These are phyloP conservation scores for Bruguiera parviflora DNA, from an alignment of 345 rosid genomes.

Conservation along the genomic window DNA sequence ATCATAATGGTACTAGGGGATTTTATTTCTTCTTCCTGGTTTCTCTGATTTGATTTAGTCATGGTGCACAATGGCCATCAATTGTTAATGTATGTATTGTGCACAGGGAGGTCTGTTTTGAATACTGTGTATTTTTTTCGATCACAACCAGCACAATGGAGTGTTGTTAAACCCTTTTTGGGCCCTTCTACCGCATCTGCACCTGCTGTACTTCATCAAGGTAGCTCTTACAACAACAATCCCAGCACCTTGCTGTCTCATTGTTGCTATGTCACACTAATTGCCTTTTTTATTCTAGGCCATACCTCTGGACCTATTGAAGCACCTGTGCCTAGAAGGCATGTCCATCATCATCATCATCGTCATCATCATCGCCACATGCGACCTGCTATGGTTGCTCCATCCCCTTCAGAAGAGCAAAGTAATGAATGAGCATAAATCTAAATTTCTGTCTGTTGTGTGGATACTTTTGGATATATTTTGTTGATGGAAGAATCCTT, in stretches of 20 bases:
- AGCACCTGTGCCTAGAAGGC: slow-evolving; percentile 40
- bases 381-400: slow-evolving; percentile 53
- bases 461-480: slow-evolving; percentile 4
- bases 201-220: slow-evolving; percentile 48
- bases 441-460: slow-evolving; percentile 5
- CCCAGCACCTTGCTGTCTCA: neutral
- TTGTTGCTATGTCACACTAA: slow-evolving; percentile 14
- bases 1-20: no score
- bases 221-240: slow-evolving; percentile 22
- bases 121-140: slow-evolving; percentile 37
- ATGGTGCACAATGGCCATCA: neutral
- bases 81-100: slow-evolving; percentile 7
- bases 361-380: slow-evolving; percentile 43
- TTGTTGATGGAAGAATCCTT: slow-evolving; percentile 26
- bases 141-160: slow-evolving; percentile 30
- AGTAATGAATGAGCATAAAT: slow-evolving; percentile 36
- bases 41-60: neutral
- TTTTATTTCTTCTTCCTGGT: neutral
- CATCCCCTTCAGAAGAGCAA: slow-evolving; percentile 57
- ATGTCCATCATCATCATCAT: slow-evolving; percentile 17
- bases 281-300: slow-evolving; percentile 33
- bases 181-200: slow-evolving; percentile 40
- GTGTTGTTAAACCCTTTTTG: slow-evolving; percentile 32
- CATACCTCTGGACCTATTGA: slow-evolving; percentile 35
- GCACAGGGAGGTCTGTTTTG: slow-evolving; percentile 53